Base-by-base conservation (phyloP, 148 eudicot species). In the Polygonum maritimum region DNA sequence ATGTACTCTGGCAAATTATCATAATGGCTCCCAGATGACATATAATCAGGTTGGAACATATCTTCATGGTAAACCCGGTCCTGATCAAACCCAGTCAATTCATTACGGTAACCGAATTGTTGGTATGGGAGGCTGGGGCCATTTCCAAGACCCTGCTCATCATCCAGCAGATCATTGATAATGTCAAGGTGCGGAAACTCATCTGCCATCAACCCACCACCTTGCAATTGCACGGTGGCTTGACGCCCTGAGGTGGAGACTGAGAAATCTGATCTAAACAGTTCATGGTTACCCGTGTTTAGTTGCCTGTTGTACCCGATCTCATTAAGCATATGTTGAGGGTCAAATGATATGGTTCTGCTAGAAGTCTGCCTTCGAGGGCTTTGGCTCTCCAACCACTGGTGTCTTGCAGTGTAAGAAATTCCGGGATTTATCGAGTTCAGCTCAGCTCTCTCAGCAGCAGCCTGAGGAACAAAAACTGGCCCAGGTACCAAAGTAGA, bases 181-280 rank as follows among this genome's bases (percentile, higher is more conserved):
- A 96, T 96, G 84, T 96, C 98, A 2, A 96, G 94, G 79, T 96
- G 98, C 1, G 99, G 99, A 73, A 96, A 96, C 31, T 96, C 99
- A 73, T 96, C 99, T 0, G 88, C 82, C 38, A 84, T 15, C 4
- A 78, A 44, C 51, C 74, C 84, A 44, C 74, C 84, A 44, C 71
- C 71, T 14, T 36, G 40, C 39, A 85, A 41, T 14, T 36, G 40
- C 39, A 85, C 88, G 73, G 75, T 48, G 76, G 40, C 78, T 75
- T 81, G 93, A 36, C 87, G 89, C 31, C 92, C 91, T 7, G 97
- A 90, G 7, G 91, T 81, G 60, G 85, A 75, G 12, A 87, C 86
- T 11, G 87, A 82, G 75, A 79, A 76, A 26, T 85, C 93, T 35
- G 71, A 65, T 31, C 84, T n/a, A 6, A 67, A 79, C 48, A 82